Conservation (phyloP, 2,329 filamentous ascomycete species). For the Xylaria sp. region DNA sequence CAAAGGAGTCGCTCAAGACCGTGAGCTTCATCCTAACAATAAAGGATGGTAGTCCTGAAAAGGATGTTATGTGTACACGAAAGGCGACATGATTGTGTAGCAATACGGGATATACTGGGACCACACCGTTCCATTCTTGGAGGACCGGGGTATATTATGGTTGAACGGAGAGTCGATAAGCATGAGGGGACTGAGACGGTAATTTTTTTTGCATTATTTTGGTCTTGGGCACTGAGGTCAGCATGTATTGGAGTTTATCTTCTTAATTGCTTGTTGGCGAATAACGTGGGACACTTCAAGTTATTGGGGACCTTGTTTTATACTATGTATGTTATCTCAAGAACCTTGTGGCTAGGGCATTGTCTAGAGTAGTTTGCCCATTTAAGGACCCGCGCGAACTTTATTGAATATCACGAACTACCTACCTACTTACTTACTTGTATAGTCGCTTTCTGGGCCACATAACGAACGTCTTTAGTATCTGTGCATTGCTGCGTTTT, state of each 20-base stretch:
- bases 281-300: not conserved
- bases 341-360: not conserved
- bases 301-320: conserved; percentile 2
- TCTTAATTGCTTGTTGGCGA: not conserved
- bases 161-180: not conserved
- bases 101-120: conserved; percentile 5
- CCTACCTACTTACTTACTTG: not conserved
- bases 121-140: not conserved
- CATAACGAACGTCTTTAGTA: not conserved
- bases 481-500: not conserved
- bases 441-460: not conserved
- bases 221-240: conserved; percentile 11
- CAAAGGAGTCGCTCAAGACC: conserved; percentile 50
- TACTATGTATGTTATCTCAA: not conserved
- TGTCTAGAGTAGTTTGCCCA: not conserved
- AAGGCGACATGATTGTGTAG: conserved; percentile 13
- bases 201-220: conserved; percentile 11
- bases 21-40: conserved; percentile 31
- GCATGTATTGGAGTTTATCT: conserved; percentile 15
- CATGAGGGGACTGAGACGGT: not conserved
- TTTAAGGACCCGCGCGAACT: not conserved
- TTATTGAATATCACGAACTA: no score
- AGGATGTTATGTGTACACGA: conserved; percentile 6
- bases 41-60: not conserved
- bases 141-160: not conserved